Conservation (phyloP, 2,329 filamentous ascomycete genomes). For the Sporothrix euskadiensis region DNA sequence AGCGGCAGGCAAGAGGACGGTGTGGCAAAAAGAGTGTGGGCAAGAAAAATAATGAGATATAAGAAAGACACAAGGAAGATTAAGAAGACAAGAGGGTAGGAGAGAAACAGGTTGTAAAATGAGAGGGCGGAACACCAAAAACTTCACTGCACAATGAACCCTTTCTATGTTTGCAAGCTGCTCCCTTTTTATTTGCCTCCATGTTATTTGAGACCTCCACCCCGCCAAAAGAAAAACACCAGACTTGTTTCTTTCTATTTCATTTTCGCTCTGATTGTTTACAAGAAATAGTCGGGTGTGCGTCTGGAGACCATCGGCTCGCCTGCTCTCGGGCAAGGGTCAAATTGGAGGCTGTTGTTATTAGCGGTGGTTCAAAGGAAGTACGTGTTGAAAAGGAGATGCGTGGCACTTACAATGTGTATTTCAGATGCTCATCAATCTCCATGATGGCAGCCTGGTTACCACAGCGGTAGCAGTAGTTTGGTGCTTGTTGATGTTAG, state of each 20-base stretch:
- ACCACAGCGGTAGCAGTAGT: conserved; percentile 98
- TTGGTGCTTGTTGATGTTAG: conserved; percentile 58
- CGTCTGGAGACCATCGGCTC: conserved; percentile 98
- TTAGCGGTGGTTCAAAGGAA: conserved; percentile 37
- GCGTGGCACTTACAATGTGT: conserved; percentile 70
- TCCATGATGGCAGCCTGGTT: conserved; percentile 99
- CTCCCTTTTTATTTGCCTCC: neutral
- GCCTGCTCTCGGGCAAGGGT: conserved; percentile 93
- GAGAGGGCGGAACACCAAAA: neutral
- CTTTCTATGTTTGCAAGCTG: neutral
- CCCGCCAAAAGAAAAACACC: neutral
- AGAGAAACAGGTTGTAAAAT: neutral
- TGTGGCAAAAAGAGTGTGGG: neutral
- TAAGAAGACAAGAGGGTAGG: neutral
- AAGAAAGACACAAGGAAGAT: neutral
- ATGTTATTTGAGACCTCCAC: neutral
- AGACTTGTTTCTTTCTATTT: neutral
- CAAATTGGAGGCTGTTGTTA: conserved; percentile 86
- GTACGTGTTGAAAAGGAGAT: neutral
- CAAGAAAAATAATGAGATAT: neutral
- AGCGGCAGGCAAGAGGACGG: neutral
- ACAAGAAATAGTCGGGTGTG: conserved; percentile 40
- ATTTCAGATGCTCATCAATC: conserved; percentile 98
- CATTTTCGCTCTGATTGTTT: neutral
- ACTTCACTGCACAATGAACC: neutral